These are phyloP conservation scores for Pseudocercospora fijiensis DNA, from an alignment of 2,329 filamentous ascomycete genomes.

Conservation along the genomic window DNA sequence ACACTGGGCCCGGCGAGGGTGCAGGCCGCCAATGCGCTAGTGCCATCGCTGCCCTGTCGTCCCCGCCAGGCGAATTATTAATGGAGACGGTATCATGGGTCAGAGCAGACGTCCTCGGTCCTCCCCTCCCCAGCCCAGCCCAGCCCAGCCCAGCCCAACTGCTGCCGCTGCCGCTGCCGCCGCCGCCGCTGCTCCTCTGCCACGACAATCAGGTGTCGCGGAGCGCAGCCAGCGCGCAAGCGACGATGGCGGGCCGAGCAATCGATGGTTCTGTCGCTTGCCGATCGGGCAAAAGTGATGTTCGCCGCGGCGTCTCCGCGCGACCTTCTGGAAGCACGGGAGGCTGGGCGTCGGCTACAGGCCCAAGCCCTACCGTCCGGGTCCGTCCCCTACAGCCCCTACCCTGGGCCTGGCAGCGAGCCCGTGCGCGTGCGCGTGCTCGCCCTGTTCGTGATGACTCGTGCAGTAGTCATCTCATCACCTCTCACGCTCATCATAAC, in stretches of 20 bases:
- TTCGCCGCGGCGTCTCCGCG: neutral
- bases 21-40: conserved; percentile 6
- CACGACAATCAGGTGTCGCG: neutral
- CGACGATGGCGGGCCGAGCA: neutral
- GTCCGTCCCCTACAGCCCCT: neutral
- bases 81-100: conserved; percentile 2
- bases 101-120: neutral
- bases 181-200: neutral
- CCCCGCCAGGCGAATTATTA: conserved; percentile 7
- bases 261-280: neutral
- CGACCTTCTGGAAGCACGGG: conserved; percentile 7
- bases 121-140: neutral
- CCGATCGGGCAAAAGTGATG: conserved; percentile 1
- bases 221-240: neutral
- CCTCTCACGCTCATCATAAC: too few species aligned
- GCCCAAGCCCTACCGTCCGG: neutral
- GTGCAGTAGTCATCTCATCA: too few species aligned
- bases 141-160: too few species aligned
- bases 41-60: conserved; percentile 5
- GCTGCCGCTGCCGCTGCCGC: too few species aligned
- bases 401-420: too few species aligned
- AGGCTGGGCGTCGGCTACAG: conserved; percentile 1
- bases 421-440: too few species aligned
- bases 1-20: neutral
- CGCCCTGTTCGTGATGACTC: neutral